These are phyloP conservation scores for Westerdykella sp. DNA, from an alignment of 2,329 filamentous ascomycete species.

Conservation along the genomic window DNA sequence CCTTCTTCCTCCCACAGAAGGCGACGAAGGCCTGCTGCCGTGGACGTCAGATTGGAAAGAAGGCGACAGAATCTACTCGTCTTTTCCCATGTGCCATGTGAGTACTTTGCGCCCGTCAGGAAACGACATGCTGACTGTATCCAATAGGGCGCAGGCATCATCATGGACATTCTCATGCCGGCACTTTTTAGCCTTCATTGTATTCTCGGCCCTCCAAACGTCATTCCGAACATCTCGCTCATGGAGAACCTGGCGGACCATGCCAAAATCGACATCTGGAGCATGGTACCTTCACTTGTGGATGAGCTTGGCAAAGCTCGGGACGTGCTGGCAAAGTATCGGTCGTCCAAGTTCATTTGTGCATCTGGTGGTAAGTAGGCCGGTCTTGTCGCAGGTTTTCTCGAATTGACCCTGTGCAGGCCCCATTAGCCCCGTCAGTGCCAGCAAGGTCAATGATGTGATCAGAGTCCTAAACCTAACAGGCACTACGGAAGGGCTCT, in stretches of 20 bases:
- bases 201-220: conserved; percentile 32
- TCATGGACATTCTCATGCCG: conserved; percentile 40
- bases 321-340: conserved; percentile 15
- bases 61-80: conserved; percentile 19
- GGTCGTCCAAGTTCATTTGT: conserved; percentile 19
- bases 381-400: too few species aligned
- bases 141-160: conserved; percentile 37
- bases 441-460: too few species aligned
- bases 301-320: conserved; percentile 20
- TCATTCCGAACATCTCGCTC: conserved; percentile 35
- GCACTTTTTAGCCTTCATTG: conserved; percentile 34
- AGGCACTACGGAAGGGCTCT: too few species aligned
- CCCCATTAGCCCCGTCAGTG: too few species aligned
- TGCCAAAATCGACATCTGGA: conserved; percentile 26
- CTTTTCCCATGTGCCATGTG: conserved; percentile 37
- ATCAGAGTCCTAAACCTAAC: too few species aligned
- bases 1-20: conserved; percentile 13
- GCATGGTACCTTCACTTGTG: conserved; percentile 19
- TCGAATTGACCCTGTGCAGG: too few species aligned
- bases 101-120: conserved; percentile 3
- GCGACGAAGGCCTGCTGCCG: conserved; percentile 14
- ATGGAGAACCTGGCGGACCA: conserved; percentile 31
- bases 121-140: neutral
- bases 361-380: conserved; percentile 26
- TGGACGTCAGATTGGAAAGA: conserved; percentile 19